phyloP scores from a whole-genome alignment of 2,329 filamentous ascomycete genomes.

The Pseudogymnoascus sp. region DNA sequence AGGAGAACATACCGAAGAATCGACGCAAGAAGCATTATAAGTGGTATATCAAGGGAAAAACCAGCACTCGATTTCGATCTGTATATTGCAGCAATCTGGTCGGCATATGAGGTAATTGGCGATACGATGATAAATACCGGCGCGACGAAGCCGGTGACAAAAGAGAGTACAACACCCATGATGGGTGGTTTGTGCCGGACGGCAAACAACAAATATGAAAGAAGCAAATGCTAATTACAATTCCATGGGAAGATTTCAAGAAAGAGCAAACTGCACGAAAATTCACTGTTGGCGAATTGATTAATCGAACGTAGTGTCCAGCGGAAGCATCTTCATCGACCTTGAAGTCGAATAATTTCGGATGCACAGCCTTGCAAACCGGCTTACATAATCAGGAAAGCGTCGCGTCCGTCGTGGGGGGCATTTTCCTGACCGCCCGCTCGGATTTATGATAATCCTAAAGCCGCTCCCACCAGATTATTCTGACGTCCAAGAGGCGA shows the following conservation, averaged over 20 bases:
- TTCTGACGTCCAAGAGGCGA: slow-evolving; percentile 8
- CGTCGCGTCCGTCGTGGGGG: neutral
- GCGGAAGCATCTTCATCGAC: neutral
- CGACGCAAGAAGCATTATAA: slow-evolving; percentile 65
- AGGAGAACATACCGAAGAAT: slow-evolving; percentile 47
- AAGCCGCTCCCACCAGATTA: slow-evolving; percentile 6
- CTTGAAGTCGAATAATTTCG: neutral
- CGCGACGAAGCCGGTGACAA: slow-evolving; percentile 48
- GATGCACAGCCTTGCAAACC: neutral
- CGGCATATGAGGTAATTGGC: slow-evolving; percentile 56
- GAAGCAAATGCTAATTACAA: slow-evolving; percentile 3
- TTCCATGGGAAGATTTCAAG: neutral
- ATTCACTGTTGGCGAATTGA: neutral
- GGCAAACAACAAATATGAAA: slow-evolving; percentile 1
- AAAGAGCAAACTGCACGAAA: slow-evolving; percentile 1
- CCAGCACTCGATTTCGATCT: slow-evolving; percentile 55
- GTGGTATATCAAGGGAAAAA: slow-evolving; percentile 62
- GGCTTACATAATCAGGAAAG: neutral
- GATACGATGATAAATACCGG: slow-evolving; percentile 57
- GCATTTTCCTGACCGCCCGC: neutral
- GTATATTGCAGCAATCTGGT: slow-evolving; percentile 59
- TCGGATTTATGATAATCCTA: neutral
- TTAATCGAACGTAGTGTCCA: neutral
- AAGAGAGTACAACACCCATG: slow-evolving; percentile 26
- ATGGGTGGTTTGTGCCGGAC: neutral